phyloP scores from a whole-genome alignment of 768 basidiomycete species.

The Scleroderma citrinum region DNA sequence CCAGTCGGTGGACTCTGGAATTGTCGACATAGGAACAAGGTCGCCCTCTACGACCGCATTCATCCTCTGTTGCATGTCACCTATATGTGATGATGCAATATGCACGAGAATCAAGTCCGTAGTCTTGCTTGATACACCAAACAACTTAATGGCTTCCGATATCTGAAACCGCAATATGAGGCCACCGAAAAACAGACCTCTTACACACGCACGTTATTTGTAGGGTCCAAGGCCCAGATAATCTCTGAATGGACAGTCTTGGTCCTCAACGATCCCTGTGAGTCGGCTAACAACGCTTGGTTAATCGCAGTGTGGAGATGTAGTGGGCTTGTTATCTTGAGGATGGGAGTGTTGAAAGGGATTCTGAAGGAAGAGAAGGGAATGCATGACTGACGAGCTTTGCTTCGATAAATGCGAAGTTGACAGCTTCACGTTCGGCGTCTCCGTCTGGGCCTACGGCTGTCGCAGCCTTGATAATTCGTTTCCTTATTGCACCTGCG shows the following conservation, averaged over 20 bases:
- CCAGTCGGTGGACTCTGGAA: slow-evolving; percentile 62
- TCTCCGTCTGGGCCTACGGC: slow-evolving; percentile 57
- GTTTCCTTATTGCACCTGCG: slow-evolving; percentile 48
- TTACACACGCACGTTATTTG: slow-evolving; percentile 60
- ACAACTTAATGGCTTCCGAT: slow-evolving; percentile 78
- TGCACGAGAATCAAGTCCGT: slow-evolving; percentile 68
- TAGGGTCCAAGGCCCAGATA: slow-evolving; percentile 81
- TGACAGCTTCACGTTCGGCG: slow-evolving; percentile 66
- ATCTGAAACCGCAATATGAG: slow-evolving; percentile 47
- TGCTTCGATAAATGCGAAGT: slow-evolving; percentile 90
- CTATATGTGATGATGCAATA: slow-evolving; percentile 39
- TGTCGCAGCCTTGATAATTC: slow-evolving; percentile 68
- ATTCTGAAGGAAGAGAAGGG: not conserved
- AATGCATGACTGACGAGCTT: slow-evolving; percentile 52
- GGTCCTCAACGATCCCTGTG: slow-evolving; percentile 59
- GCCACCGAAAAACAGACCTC: not conserved
- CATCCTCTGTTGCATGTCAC: slow-evolving; percentile 50
- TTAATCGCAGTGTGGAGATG: slow-evolving; percentile 83
- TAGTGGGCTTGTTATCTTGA: slow-evolving; percentile 71
- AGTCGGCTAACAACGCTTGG: slow-evolving; percentile 69
- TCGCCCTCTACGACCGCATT: slow-evolving; percentile 52
- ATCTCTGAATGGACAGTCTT: slow-evolving; percentile 90
- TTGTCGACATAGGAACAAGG: slow-evolving; percentile 40
- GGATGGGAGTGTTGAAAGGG: slow-evolving; percentile 3
- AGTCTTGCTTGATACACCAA: slow-evolving; percentile 70